Base-by-base conservation (phyloP, 2,329 filamentous ascomycete species). In the Aspergillus vadensis region DNA sequence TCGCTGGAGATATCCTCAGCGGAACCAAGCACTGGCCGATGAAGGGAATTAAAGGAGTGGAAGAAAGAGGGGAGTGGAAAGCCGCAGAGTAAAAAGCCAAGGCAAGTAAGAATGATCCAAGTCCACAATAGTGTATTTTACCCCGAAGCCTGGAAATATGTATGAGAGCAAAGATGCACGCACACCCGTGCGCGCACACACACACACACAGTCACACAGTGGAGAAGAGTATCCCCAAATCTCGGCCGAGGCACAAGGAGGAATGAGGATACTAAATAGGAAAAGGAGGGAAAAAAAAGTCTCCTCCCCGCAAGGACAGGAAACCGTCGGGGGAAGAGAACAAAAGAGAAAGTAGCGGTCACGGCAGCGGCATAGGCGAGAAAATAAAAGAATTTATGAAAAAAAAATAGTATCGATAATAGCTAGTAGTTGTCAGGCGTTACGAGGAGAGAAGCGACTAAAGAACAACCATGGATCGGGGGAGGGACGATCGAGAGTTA, bases 261-360 rank as follows among this genome's bases (percentile, higher is more conserved):
- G 49, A 41, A 25, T 15, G 47, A 47, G 38, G 48, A 38, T 48
- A 25, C 23, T 27, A 49, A 50, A 54, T 57, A 54, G 25, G 10
- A n/a, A 44, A 43, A 39, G 23, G 36, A 12, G 15, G 5, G 58
- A 49, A 27, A 48, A 25, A 39, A 19, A 53, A 43, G 52, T 15
- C 56, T 36, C 15, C 44, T 50, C 56, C 56, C 61, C 53, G 53
- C 63, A 48, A 61, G 49, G 54, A 57, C 50, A 19, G 41, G 53
- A 59, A 25, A 30, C 47, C n/a, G 25, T 43, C 53, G 27, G 51
- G 55, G 32, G 32, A 14, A 53, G 43, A 41, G 50, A n/a, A 52
- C n/a, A 49, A 44, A 51, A 52, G 39, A 15, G 38, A 54, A 64
- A 66, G 58, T 63, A 62, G 65, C 65, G 65, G 65, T 65, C 65